A percentile compares a stretch with the other conserved stretches of the same genome.
These are phyloP conservation scores for Ceratobasidium sp. DNA, from an alignment of 1,284 basidiomycete species.

Conservation along the genomic window DNA sequence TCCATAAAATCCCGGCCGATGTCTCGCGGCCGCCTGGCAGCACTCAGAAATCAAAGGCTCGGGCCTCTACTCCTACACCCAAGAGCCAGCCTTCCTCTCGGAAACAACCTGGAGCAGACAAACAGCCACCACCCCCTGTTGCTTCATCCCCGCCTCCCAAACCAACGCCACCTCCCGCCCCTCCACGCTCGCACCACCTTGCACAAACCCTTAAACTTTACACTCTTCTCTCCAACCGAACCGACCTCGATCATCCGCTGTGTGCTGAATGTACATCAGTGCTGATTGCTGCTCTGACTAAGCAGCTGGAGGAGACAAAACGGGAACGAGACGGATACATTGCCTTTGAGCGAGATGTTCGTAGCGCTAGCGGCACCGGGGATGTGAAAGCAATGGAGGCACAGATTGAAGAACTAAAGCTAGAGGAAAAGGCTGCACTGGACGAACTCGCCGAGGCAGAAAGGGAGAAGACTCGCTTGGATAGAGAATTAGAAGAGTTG, in stretches of 20 bases:
- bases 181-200: slow-evolving; percentile 69
- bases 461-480: slow-evolving; percentile 76
- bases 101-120: slow-evolving; percentile 48
- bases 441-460: slow-evolving; percentile 79
- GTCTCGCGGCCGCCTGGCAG: slow-evolving; percentile 54
- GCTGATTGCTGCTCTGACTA: slow-evolving; percentile 79
- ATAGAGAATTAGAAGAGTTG: slow-evolving; percentile 75
- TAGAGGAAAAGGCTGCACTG: slow-evolving; percentile 77
- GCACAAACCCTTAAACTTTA: slow-evolving; percentile 80
- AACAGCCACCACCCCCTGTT: slow-evolving; percentile 50
- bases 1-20: slow-evolving; percentile 67
- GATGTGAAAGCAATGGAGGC: slow-evolving; percentile 46
- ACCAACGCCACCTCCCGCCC: slow-evolving; percentile 53
- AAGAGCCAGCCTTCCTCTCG: slow-evolving; percentile 50
- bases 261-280: slow-evolving; percentile 94
- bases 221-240: slow-evolving; percentile 79
- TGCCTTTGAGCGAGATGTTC: slow-evolving; percentile 88
- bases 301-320: slow-evolving; percentile 88
- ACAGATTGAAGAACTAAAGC: slow-evolving; percentile 71
- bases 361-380: slow-evolving; percentile 64
- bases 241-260: slow-evolving; percentile 92
- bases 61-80: slow-evolving; percentile 45
- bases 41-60: slow-evolving; percentile 24
- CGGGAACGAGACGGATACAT: slow-evolving; percentile 93
- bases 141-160: slow-evolving; percentile 59